These are phyloP conservation scores for Pulveroboletus sp. DNA, from an alignment of 1,284 basidiomycete genomes.

Conservation along the genomic window DNA sequence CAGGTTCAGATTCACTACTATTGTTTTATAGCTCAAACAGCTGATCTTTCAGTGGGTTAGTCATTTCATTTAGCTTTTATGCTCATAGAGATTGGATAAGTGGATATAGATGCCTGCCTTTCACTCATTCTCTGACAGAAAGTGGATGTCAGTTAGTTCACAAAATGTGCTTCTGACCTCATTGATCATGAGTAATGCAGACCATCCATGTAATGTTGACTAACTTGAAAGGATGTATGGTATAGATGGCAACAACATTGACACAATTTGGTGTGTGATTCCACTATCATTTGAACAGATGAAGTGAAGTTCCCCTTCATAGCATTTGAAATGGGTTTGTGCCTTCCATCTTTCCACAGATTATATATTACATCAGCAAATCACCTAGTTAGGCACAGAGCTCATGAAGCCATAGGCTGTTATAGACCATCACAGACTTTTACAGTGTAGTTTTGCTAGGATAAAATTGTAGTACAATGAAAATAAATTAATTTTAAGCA, in stretches of 20 bases:
- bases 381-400: too few species aligned
- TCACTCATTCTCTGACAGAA: not conserved
- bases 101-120: not conserved
- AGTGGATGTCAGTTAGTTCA: not conserved
- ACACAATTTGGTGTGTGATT: constrained; percentile 7
- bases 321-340: constrained; percentile 15
- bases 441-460: too few species aligned
- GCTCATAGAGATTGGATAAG: constrained; percentile 23
- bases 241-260: constrained; percentile 8
- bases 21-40: too few species aligned
- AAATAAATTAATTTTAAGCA: too few species aligned
- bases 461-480: too few species aligned
- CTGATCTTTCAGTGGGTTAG: too few species aligned
- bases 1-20: too few species aligned
- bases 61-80: too few species aligned
- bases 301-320: not conserved
- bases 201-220: too few species aligned
- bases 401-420: too few species aligned
- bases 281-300: not conserved
- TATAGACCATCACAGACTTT: too few species aligned
- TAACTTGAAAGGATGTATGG: not conserved
- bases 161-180: not conserved
- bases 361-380: too few species aligned
- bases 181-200: constrained; percentile 5
- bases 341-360: not conserved